Base-by-base conservation (phyloP, 2,329 filamentous ascomycete species). In the Colletotrichum noveboracense region DNA sequence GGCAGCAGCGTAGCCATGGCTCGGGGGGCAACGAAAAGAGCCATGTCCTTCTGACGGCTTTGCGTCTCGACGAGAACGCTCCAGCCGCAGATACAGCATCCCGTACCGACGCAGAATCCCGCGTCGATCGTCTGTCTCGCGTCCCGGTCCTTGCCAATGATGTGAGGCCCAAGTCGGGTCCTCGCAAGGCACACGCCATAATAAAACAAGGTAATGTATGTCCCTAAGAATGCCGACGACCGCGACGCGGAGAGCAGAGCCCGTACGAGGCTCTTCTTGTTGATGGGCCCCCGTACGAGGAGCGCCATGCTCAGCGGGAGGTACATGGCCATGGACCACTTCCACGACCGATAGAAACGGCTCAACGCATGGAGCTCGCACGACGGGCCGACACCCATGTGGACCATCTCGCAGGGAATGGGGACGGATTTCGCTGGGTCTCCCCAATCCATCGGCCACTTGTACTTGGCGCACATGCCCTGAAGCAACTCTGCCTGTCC, bases 321-420 rank as follows among this genome's bases (percentile, higher is more conserved):
- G 80, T 97, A 96, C 21, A 94, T 95, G 48, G 89, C 89, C 85
- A 95, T 92, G 52, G 94, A 92, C 88, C 94, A 95, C 74, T 88
- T 88, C 88, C 94, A 96, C 4, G 93, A 93, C 69, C 90, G 89
- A 69, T 84, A 84, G 83, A 96, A 94, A 43, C 95, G 91, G 75
- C 88, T 89, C 26, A 93, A 75, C 5, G 93, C 94, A 82, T 97
- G 94, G 77, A 89, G 88, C 82, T 97, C 95, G 84, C 95, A 96
- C 71, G 88, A 95, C 3, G 91, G 88, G 4, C 94, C 94, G 77
- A 88, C 89, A 70, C 94, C 94, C 92, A 95, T 95, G 85, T 98
- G 95, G 5, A 97, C 94, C 78, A 97, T 88, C 82, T 95, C 93
- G 84, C 95, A 98, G 2, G 95, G 95, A 74, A 96, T 93, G 0